A percentile compares a stretch with the other conserved stretches of the same genome.
phyloP scores from a whole-genome alignment of 176 grass and related monocot species.

The Lolium perenne region DNA sequence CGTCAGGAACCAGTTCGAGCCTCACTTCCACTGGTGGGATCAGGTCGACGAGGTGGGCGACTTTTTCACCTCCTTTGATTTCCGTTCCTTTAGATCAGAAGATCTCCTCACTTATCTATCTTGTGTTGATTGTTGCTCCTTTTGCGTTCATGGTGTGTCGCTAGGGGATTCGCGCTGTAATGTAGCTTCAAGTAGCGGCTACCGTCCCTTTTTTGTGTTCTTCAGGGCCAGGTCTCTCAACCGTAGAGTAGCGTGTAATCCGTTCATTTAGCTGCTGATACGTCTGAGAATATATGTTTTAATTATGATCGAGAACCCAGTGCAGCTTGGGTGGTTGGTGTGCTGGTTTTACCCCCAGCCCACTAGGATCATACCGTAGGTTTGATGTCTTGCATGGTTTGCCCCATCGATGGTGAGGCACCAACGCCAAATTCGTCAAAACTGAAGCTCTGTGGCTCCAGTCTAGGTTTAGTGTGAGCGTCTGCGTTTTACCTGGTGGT shows the following conservation, averaged over 20 bases:
- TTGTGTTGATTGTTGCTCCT: background rate
- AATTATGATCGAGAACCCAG: background rate
- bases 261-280: slow-evolving; percentile 10
- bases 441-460: background rate
- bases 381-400: background rate
- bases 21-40: slow-evolving; percentile 99
- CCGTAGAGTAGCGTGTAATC: background rate
- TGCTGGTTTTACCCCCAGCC: background rate
- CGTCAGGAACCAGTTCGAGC: slow-evolving; percentile 69
- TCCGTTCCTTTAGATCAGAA: background rate
- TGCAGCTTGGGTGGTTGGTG: background rate
- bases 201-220: background rate
- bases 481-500: background rate
- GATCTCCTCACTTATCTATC: too few relatives aligned
- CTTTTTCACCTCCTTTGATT: background rate
- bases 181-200: slow-evolving; percentile 29
- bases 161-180: background rate
- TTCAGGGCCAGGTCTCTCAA: background rate
- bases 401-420: background rate
- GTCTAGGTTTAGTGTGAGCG: background rate
- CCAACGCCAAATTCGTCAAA: background rate
- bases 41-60: slow-evolving; percentile 74
- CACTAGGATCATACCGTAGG: background rate
- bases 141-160: background rate
- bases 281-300: background rate